Evolutionary conservation across 2,329 filamentous ascomycete species (phyloP), one percentile per base, ranked within the genome.

Genomic region (Apiospora saccharicola): DNA sequence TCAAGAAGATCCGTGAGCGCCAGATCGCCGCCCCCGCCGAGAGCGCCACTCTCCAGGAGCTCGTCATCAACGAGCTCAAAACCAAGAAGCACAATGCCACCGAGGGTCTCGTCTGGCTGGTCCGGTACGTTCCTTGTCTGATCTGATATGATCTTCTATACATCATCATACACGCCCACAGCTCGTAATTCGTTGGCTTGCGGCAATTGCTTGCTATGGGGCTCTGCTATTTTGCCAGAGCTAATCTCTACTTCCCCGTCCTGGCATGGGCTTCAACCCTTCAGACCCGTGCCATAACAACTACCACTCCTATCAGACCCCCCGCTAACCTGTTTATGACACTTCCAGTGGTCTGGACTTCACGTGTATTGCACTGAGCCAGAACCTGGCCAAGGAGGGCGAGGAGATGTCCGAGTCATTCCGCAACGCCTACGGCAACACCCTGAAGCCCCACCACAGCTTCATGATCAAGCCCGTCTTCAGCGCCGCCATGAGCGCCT

Each of bases 1-100:
- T 98, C 85, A 95, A 97, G 94, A 98, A 99, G 93, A 88, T 98
- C 83, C 91, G 94, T 75, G 91, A 95, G 70, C 91, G 95, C 77
- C 92, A 96, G 81, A 88, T 92, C 71, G 94, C 92, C 72, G 90
- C 93, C 72, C 94, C 95, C 43, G 86, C 87, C 71, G 92, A 95
- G 75, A 97, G 94, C n/a, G 87, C 89, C 78, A 97, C 91, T 72
- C 87, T 99, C 72, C 96, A 99, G 85, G 90, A 92, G 67, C 93
- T 98, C 68, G 92, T 93, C 78, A 83, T 91, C 76, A 96, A 95
- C 82, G 96, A 99, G 87, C 87, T 98, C 81, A 95, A 95, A 87
- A 89, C 90, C 74, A 96, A 95, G 88, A 95, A 96, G 84, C 94
- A 98, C 86, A 89, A 86, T 72, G 96, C 96, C 71, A 92, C 94